These are phyloP conservation scores for Triticum turgidum DNA, from an alignment of 176 grass and related monocot species.

Conservation along the genomic window DNA sequence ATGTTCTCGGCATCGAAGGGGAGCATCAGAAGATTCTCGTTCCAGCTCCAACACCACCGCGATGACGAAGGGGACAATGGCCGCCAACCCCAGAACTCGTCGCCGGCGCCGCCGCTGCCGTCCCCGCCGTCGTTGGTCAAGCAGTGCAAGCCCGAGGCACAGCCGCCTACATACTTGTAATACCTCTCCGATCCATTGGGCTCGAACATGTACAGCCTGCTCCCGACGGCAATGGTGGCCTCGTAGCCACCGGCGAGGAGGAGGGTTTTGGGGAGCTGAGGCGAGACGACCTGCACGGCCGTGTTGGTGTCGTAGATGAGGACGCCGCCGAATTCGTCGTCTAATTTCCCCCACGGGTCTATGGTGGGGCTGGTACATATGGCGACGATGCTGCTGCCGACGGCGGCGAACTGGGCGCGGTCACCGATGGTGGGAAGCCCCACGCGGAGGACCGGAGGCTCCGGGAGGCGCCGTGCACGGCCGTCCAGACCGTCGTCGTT, in stretches of 20 bases:
- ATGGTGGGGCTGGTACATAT: neutral
- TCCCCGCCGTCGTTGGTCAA: neutral
- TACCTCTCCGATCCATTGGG: neutral
- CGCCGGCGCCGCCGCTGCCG: accelerated
- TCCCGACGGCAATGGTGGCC: neutral
- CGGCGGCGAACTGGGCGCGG: neutral
- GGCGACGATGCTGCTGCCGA: neutral
- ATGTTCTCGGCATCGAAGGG: neutral
- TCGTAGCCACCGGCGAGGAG: neutral
- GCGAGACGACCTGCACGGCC: neutral
- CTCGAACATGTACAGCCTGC: neutral
- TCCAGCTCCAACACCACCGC: neutral
- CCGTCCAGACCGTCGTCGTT: neutral
- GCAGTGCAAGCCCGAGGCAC: neutral
- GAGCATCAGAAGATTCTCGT: neutral
- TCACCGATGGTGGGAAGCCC: neutral
- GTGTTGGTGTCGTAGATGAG: neutral
- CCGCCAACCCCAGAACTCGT: neutral
- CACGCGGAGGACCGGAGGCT: neutral
- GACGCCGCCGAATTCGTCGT: neutral
- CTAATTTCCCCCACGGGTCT: neutral
- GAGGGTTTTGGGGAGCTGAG: neutral
- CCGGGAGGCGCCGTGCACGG: neutral
- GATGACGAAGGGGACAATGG: neutral
- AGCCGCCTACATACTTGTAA: neutral